Conservation (phyloP, 257 asterid species). For the Jasminum sambac region DNA sequence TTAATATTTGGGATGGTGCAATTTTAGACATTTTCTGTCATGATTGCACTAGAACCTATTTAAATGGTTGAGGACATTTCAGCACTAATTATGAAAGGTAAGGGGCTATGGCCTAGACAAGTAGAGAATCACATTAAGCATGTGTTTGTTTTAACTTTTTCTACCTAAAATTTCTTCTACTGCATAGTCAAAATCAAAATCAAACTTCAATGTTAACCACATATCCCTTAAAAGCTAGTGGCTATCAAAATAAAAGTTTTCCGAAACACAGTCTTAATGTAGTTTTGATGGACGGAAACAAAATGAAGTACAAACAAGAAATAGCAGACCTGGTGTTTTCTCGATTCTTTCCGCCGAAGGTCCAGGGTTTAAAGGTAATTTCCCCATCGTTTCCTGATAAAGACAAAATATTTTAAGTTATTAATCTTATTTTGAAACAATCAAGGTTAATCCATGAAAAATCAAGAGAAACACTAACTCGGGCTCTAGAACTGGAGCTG, state of each 20-base stretch:
- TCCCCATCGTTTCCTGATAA: conserved; percentile 38
- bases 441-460: background rate
- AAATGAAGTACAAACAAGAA: background rate
- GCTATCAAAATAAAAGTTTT: too few species aligned
- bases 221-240: too few species aligned
- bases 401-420: conserved; percentile 12
- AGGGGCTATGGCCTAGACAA: background rate
- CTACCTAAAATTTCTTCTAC: too few species aligned
- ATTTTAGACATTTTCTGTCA: background rate
- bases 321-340: conserved; percentile 40
- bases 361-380: conserved; percentile 41
- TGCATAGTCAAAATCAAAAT: too few species aligned
- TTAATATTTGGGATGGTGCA: background rate
- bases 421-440: background rate
- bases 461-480: conserved; percentile 27
- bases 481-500: conserved; percentile 48
- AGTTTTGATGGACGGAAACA: background rate
- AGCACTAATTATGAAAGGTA: background rate
- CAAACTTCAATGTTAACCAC: too few species aligned
- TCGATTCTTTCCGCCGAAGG: conserved; percentile 38
- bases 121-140: too few species aligned
- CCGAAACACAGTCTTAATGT: background rate
- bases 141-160: too few species aligned
- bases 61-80: background rate
- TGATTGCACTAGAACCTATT: background rate